Evolutionary conservation across 305 asterid genomes (phyloP), one percentile per base, ranked within the genome.

Genomic region (Fraxinus paxiana): DNA sequence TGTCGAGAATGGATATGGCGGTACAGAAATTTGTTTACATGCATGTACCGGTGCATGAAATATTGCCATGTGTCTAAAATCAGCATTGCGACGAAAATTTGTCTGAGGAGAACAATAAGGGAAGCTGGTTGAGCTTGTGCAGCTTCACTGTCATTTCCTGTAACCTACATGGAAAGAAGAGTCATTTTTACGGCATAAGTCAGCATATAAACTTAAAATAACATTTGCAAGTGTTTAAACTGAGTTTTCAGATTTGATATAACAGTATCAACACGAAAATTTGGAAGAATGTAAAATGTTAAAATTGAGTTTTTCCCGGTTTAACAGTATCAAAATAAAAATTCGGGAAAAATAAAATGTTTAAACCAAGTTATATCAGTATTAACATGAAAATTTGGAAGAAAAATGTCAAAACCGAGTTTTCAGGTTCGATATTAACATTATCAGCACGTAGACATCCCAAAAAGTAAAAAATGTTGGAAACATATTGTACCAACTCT

Each of bases 11-110:
- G 98, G 84, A 94, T 89, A 67, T 94, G 95, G 37, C 87, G 87
- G 87, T 94, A 94, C 46, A 95, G 81, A 88, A 92, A 93, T 87
- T 93, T 95, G 92, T 95, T 95, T 80, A 86, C 91, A 86, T 95
- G 98, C 98, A 95, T 92, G 90, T 92, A 93, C 0, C 98, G 89
- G 86, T 95, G 98, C 97, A 91, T 90, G 83, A 93, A 93, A 76
- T 94, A 94, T 82, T 94, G 98, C 98, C 98, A 94, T 0, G 98
- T 94, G 80, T 94, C 98, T 41, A 94, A 76, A 0, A 91, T 89
- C 86, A 86, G 83, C 98, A 94, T 93, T 15, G 92, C 98, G 4
- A 88, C 86, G 63, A 91, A 74, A 56, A 94, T 77, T 79, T 93
- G 98, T 54, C 91, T 75, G 10, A 83, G 89, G 35, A 92, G 94